These are phyloP conservation scores for Podila minutissima DNA, from an alignment of 192 early-diverging fungal species.

Conservation along the genomic window DNA sequence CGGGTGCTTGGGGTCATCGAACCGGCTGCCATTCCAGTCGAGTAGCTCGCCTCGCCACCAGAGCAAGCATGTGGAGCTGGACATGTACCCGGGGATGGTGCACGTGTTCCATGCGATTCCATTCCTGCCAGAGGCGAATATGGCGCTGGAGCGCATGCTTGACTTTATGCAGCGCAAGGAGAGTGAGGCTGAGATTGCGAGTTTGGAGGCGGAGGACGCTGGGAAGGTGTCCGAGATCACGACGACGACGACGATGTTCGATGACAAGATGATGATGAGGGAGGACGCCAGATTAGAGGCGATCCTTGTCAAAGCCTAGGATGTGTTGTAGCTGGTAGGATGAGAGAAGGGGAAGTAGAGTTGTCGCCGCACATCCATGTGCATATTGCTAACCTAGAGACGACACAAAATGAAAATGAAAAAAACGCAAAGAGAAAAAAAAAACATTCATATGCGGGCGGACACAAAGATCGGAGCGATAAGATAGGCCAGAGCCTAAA, in stretches of 20 bases:
- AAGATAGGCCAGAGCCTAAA: background rate
- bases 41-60: background rate
- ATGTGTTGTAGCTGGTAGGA: too few relatives aligned
- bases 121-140: slow-evolving; percentile 26
- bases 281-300: background rate
- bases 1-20: slow-evolving; percentile 7
- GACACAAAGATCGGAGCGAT: too few relatives aligned
- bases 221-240: background rate
- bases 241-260: background rate
- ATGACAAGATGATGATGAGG: background rate
- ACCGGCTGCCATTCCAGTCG: slow-evolving; percentile 15
- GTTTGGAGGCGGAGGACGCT: background rate
- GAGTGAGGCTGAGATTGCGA: background rate
- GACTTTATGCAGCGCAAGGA: slow-evolving; percentile 41
- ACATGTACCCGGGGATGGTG: slow-evolving; percentile 46
- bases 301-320: too few relatives aligned
- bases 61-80: slow-evolving; percentile 17
- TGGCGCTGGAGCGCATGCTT: slow-evolving; percentile 31
- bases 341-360: too few relatives aligned
- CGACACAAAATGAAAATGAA: background rate
- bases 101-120: slow-evolving; percentile 49
- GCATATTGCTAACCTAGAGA: too few relatives aligned
- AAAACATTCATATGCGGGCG: too few relatives aligned
- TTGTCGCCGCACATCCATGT: too few relatives aligned
- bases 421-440: background rate